phyloP scores from a whole-genome alignment of 495 filamentous ascomycete species.

The Bryoglossum gracile region DNA sequence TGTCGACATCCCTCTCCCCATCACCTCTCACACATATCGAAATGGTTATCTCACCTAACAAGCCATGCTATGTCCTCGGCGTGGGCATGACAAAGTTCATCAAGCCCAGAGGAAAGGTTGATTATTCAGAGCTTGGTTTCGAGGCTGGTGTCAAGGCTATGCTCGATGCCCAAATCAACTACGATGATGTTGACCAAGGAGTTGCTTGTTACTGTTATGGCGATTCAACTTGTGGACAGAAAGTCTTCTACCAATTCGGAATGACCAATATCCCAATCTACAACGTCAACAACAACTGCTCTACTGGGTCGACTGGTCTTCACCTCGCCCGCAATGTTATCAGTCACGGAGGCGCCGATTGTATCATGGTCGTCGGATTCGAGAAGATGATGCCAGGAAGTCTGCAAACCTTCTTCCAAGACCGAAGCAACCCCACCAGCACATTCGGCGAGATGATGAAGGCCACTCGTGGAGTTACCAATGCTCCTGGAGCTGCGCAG shows the following conservation, averaged over 20 bases:
- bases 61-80: slow-evolving; percentile 72
- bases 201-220: slow-evolving; percentile 98
- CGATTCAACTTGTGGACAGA: slow-evolving; percentile 90
- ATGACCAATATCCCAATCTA: slow-evolving; percentile 93
- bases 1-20: too few species aligned
- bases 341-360: slow-evolving; percentile 70
- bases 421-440: slow-evolving; percentile 68
- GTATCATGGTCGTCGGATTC: slow-evolving; percentile 85
- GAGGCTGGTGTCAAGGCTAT: slow-evolving; percentile 94
- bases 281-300: slow-evolving; percentile 99
- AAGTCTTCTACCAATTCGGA: slow-evolving; percentile 98
- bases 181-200: slow-evolving; percentile 92
- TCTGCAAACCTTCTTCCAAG: slow-evolving; percentile 71
- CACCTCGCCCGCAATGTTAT: slow-evolving; percentile 79
- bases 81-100: slow-evolving; percentile 99
- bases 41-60: slow-evolving; percentile 25
- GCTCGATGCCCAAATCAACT: slow-evolving; percentile 90
- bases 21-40: too few species aligned
- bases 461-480: slow-evolving; percentile 67
- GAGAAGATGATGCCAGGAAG: slow-evolving; percentile 97
- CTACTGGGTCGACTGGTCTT: slow-evolving; percentile 83
- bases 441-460: slow-evolving; percentile 72
- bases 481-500: slow-evolving; percentile 80
- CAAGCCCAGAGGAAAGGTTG: slow-evolving; percentile 89
- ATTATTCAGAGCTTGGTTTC: slow-evolving; percentile 85